Evolutionary conservation across 805 yeast species (phyloP).

Genomic region (Candida ulmi): DNA sequence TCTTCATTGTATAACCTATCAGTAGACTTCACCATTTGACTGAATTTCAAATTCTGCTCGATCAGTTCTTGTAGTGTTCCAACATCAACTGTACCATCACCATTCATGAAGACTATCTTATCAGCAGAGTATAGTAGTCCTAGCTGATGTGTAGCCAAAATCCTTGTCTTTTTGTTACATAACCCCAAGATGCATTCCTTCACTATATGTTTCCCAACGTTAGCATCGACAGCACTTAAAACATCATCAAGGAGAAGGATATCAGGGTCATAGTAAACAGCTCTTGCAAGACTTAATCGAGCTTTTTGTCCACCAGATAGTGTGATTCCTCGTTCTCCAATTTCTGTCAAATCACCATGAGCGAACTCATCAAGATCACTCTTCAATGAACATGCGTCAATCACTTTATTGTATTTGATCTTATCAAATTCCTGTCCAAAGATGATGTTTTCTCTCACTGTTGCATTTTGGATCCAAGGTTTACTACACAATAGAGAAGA

Average conservation of each 20-base stretch:
- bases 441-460: constrained; percentile 79
- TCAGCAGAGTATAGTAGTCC: constrained; percentile 63
- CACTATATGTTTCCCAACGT: constrained; percentile 67
- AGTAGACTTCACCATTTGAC: constrained; percentile 42
- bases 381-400: constrained; percentile 53
- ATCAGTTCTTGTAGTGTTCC: constrained; percentile 56
- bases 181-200: constrained; percentile 51
- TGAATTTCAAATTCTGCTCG: constrained; percentile 38
- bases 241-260: constrained; percentile 66
- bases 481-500: constrained; percentile 37
- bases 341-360: constrained; percentile 64
- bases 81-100: constrained; percentile 53
- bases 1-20: constrained; percentile 17
- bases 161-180: constrained; percentile 48
- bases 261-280: constrained; percentile 58
- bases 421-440: constrained; percentile 49
- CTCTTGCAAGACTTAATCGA: constrained; percentile 62
- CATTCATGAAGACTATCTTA: constrained; percentile 55
- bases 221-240: constrained; percentile 72
- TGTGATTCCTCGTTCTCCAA: constrained; percentile 75
- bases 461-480: constrained; percentile 93
- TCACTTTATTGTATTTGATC: constrained; percentile 28
- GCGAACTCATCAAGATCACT: constrained; percentile 55
- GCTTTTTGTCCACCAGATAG: constrained; percentile 81
- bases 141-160: constrained; percentile 79